phyloP scores from a whole-genome alignment of 108 stramenopile species.

The Schizochytrium sp. region DNA sequence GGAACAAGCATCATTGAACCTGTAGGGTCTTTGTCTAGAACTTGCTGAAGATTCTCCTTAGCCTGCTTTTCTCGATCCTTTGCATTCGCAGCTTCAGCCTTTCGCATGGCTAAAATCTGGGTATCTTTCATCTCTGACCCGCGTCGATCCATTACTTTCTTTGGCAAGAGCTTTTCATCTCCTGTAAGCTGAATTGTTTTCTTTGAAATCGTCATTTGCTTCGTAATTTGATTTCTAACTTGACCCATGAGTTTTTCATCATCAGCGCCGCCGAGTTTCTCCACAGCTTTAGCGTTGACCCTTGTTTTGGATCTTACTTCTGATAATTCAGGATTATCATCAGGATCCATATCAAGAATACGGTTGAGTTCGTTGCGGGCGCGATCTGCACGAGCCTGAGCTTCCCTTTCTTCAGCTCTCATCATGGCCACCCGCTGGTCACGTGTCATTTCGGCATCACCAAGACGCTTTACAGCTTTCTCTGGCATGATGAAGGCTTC shows the following conservation, averaged over 20 bases:
- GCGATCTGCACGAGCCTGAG: not conserved
- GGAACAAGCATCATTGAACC: not conserved
- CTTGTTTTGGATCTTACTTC: not conserved
- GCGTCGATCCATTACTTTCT: not conserved
- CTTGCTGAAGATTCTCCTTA: not conserved
- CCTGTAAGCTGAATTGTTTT: slow-evolving; percentile 55
- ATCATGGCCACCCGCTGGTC: slow-evolving; percentile 50
- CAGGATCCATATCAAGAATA: not conserved
- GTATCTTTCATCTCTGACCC: slow-evolving; percentile 10
- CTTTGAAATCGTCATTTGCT: not conserved
- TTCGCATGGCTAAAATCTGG: slow-evolving; percentile 16
- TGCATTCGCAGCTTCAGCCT: not conserved
- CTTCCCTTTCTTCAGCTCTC: slow-evolving; percentile 54
- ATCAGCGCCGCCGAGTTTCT: slow-evolving; percentile 22
- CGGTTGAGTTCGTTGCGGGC: not conserved
- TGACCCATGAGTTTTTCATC: slow-evolving; percentile 41
- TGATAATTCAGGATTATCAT: not conserved
- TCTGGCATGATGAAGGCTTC: slow-evolving; percentile 44
- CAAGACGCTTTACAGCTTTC: slow-evolving; percentile 28
- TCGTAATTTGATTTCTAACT: not conserved
- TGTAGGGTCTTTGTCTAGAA: not conserved
- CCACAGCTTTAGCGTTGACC: not conserved
- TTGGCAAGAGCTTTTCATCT: slow-evolving; percentile 22
- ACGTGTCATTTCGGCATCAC: not conserved
- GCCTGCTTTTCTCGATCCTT: slow-evolving; percentile 7